Conservation (phyloP, 257 asterid species). For the Forsythia viridissima region DNA sequence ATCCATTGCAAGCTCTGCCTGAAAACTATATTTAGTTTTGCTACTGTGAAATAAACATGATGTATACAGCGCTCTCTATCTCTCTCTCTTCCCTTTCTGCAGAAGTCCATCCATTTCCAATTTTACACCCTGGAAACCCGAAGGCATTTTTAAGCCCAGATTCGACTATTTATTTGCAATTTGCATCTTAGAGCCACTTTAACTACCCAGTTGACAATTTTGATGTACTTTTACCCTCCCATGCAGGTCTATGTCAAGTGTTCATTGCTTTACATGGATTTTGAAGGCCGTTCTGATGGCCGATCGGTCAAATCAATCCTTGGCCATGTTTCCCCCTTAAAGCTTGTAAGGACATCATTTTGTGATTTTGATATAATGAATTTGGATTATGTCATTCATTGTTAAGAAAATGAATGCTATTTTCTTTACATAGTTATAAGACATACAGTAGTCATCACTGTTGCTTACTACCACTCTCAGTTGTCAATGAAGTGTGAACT, state of each 20-base stretch:
- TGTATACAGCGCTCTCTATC: neutral
- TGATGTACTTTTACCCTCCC: conserved; percentile 18
- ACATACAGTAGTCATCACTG: neutral
- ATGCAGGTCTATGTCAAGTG: conserved; percentile 87
- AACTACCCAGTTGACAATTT: conserved; percentile 11
- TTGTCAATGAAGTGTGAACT: conserved; percentile 9
- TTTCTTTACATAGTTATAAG: neutral
- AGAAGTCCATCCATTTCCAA: neutral
- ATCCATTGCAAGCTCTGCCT: neutral
- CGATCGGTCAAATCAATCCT: conserved; percentile 92
- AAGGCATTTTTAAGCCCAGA: conserved; percentile 8
- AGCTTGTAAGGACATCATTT: conserved; percentile 67
- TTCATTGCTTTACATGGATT: conserved; percentile 82
- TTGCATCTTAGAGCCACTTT: conserved; percentile 3
- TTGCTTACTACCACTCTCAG: neutral
- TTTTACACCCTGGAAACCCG: conserved; percentile 8
- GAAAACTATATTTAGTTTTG: conserved; percentile 6
- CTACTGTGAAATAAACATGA: neutral
- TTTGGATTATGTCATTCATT: neutral
- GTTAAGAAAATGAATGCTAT: conserved; percentile 14
- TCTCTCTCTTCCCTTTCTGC: neutral
- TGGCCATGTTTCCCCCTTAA: conserved; percentile 87
- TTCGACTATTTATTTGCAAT: neutral
- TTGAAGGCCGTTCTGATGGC: conserved; percentile 99
- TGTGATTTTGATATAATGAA: conserved; percentile 22